Base-by-base conservation (phyloP, 1,284 basidiomycete genomes). In the Trichosporon sp. region DNA sequence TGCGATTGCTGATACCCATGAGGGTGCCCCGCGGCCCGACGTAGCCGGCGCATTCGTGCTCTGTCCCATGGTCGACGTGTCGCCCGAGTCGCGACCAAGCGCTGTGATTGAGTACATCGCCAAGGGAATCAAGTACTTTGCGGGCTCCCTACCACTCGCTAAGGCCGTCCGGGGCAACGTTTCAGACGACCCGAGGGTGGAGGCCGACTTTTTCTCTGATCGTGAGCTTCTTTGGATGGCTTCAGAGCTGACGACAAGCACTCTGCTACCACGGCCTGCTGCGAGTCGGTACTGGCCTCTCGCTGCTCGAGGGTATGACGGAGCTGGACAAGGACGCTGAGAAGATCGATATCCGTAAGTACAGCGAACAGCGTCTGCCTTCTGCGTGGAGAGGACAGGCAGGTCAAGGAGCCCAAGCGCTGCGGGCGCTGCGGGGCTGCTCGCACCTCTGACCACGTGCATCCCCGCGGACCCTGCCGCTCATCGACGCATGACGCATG, bases 131-230 rank as follows among this genome's bases (percentile, higher is more conserved):
- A 68, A 74, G 36, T 77, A 72, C 64, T 72, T 84, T 40, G 81
- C 80, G 4, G 81, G 80, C 16, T 74, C 78, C 2, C 70, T 84
- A 3, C 82, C 83, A 4, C 65, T 84, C 16, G 80, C 80, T 4
- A 73, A 76, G 32, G 80, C 80, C 36, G 81, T 84, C 0, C 59
- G 77, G 58, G 79, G 83, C 44, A 83, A 83, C 46, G 81, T 83
- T 16, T 82, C 80, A n/a, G 81, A 83, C 68, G 83, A 84, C 75
- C 82, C 82, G 0, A 68, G 81, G 13, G 83, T 84, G 5, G 80
- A 81, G 66, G 78, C 76, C 52, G 81, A 81, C 58, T 80, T 80
- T 63, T 76, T 75, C 56, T 64, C 75, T 10, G 79, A 81, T 65
- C 78, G 81, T 81, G 64, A 72, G 78, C 72, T 4, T 0, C n/a